Base-by-base conservation (phyloP, 108 stramenopile genomes). In the Pseudonitzschia pungens region DNA sequence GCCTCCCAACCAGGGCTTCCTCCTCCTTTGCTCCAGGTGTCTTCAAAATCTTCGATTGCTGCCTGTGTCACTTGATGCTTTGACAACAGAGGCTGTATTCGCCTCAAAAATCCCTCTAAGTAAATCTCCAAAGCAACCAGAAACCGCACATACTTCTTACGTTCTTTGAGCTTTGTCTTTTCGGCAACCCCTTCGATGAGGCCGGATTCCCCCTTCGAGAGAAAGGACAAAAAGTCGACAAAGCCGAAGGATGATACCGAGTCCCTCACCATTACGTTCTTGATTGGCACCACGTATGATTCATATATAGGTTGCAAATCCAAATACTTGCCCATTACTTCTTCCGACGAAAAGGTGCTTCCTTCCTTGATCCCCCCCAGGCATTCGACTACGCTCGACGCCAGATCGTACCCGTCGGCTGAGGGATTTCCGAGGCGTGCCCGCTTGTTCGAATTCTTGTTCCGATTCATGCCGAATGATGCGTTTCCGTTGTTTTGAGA, bases 341-440 rank as follows among this genome's bases (percentile, higher is more conserved):
- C 89, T 69, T 95, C 88, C 10, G 85, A 55, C 14, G 81, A 65
- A 73, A 77, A 91, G 32, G 86, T 51, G 24, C 81, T 79, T 14
- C 86, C 87, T 3, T 80, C 77, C 20, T 69, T 65, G 45, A 89
- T 71, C n/a, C 70, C 70, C 27, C 71, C 58, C n/a, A 86, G 71
- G 43, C 73, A 77, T 50, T 74, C 76, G 20, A 67, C 36, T 20
- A 91, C 41, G 20, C 81, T 56, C 11, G 87, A 86, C 0, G 85
- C 82, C 54, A 92, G 72, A 74, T 95, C 94, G 59, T 89, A 95
- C 44, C 94, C 94, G 81, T 95, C 91, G 36, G 88, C 87, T 9
- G 76, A 52, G 18, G 90, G 89, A 79, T 88, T 80, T 29, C 90
- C 90, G 15, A 84, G 51, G 71, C 84, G 79, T n/a, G 63, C 73